Percentiles rank a stretch among this genome's conserved stretches.
phyloP scores from a whole-genome alignment of 495 filamentous ascomycete species.

The Penicillium chermesinum region DNA sequence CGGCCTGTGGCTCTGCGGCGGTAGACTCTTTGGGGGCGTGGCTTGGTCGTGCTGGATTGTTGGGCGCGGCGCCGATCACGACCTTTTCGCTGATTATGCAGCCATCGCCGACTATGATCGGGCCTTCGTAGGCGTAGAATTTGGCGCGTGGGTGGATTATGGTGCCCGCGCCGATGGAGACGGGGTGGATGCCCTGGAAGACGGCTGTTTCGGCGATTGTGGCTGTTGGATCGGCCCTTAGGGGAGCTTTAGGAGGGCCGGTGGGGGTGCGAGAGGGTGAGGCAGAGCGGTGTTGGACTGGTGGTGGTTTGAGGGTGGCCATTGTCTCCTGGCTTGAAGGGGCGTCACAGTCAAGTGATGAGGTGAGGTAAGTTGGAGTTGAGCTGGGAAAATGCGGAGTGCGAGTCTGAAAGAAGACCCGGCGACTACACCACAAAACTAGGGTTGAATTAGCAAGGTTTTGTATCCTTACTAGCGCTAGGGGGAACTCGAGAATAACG shows the following conservation, averaged over 20 bases:
- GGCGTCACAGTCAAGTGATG: slow-evolving; percentile 1
- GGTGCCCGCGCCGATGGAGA: slow-evolving; percentile 64
- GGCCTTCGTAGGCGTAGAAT: slow-evolving; percentile 62
- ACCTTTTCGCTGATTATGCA: slow-evolving; percentile 75
- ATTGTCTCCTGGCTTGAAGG: slow-evolving; percentile 12
- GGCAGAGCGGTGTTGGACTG: slow-evolving; percentile 22
- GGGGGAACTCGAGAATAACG: too few species aligned
- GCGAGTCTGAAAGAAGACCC: too few species aligned
- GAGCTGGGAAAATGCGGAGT: slow-evolving; percentile 14
- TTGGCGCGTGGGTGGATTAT: slow-evolving; percentile 79
- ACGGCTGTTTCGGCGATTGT: slow-evolving; percentile 72
- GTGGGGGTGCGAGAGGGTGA: slow-evolving; percentile 19
- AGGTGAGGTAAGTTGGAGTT: background rate
- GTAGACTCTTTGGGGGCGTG: background rate
- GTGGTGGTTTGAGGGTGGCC: slow-evolving; percentile 26
- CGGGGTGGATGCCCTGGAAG: slow-evolving; percentile 64
- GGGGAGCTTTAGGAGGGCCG: slow-evolving; percentile 46
- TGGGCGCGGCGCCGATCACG: slow-evolving; percentile 48
- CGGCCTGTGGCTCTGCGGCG: background rate
- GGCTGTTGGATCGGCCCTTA: slow-evolving; percentile 62
- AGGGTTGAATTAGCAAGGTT: too few species aligned
- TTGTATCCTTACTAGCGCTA: too few species aligned
- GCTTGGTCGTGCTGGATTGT: slow-evolving; percentile 9
- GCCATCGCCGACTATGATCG: slow-evolving; percentile 64
- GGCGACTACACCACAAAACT: too few species aligned